Percentiles rank a stretch among this genome's conserved stretches.
Conservation (phyloP, 768 basidiomycete species). For the Russula abietina region DNA sequence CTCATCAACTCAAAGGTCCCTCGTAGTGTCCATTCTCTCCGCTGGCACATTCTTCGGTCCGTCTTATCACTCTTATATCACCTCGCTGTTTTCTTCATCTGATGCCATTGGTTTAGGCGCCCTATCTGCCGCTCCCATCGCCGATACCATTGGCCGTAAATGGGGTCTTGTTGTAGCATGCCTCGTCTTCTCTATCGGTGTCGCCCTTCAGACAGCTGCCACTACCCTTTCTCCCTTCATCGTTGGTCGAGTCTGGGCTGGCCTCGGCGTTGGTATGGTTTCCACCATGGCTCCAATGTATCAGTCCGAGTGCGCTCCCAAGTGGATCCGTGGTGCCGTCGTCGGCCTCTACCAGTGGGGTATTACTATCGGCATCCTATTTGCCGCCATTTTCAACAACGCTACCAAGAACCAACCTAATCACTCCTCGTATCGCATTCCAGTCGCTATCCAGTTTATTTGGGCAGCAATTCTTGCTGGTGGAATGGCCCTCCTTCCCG, state of each 20-base stretch:
- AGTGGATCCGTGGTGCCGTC: slow-evolving; percentile 54
- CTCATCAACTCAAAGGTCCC: slow-evolving; percentile 40
- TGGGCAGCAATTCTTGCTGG: slow-evolving; percentile 66
- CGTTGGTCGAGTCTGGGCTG: slow-evolving; percentile 60
- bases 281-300: slow-evolving; percentile 40
- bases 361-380: slow-evolving; percentile 65
- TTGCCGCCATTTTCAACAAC: slow-evolving; percentile 43
- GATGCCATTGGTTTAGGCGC: slow-evolving; percentile 35
- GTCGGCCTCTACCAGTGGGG: slow-evolving; percentile 67
- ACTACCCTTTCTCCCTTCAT: slow-evolving; percentile 51
- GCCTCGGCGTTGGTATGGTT: slow-evolving; percentile 74
- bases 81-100: not conserved
- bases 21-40: slow-evolving; percentile 66
- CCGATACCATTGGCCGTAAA: slow-evolving; percentile 49
- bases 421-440: slow-evolving; percentile 55
- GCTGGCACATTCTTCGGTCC: slow-evolving; percentile 79
- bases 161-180: slow-evolving; percentile 43
- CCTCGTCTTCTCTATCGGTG: slow-evolving; percentile 54
- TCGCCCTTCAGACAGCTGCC: slow-evolving; percentile 59
- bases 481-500: slow-evolving; percentile 73
- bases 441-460: slow-evolving; percentile 70
- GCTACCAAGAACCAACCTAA: slow-evolving; percentile 30
- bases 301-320: slow-evolving; percentile 26
- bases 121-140: slow-evolving; percentile 48
- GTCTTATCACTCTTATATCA: too few relatives aligned